A percentile compares a stretch with the other conserved stretches of the same genome.
Evolutionary conservation across 257 asterid species (phyloP).

Genomic region (Fraxinus anomala): DNA sequence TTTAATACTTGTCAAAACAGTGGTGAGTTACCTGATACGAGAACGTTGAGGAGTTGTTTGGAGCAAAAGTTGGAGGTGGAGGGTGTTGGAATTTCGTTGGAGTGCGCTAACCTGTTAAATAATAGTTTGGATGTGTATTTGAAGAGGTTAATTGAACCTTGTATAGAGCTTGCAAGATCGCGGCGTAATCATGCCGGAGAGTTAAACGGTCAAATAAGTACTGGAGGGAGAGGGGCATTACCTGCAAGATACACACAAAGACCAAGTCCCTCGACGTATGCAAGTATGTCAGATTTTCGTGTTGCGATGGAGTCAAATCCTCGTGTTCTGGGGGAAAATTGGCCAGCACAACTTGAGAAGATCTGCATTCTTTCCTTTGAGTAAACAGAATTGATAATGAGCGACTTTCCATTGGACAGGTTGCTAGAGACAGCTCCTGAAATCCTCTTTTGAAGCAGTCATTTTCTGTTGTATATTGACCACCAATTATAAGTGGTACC

Average conservation of each 20-base stretch:
- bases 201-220: conserved; percentile 21
- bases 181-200: conserved; percentile 27
- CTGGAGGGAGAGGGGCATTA: conserved; percentile 27
- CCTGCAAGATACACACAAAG: conserved; percentile 29
- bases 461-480: too few relatives aligned
- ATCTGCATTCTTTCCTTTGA: conserved; percentile 17
- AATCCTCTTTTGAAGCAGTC: too few relatives aligned
- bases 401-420: too few relatives aligned
- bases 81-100: conserved; percentile 70
- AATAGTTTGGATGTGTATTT: conserved; percentile 61
- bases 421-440: too few relatives aligned
- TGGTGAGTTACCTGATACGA: conserved; percentile 61
- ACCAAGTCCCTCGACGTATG: conserved; percentile 21
- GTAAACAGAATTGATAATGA: too few relatives aligned
- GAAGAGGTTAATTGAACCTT: conserved; percentile 69
- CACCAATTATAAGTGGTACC: too few relatives aligned
- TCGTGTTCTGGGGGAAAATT: conserved; percentile 64
- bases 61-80: conserved; percentile 59
- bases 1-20: conserved; percentile 44
- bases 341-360: conserved; percentile 79
- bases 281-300: conserved; percentile 64
- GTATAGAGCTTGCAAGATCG: conserved; percentile 52
- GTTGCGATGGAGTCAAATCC: conserved; percentile 81
- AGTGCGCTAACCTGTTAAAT: conserved; percentile 66
- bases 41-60: conserved; percentile 49